These are phyloP conservation scores for Tulasnella sp. DNA, from an alignment of 768 basidiomycete genomes.

Conservation along the genomic window DNA sequence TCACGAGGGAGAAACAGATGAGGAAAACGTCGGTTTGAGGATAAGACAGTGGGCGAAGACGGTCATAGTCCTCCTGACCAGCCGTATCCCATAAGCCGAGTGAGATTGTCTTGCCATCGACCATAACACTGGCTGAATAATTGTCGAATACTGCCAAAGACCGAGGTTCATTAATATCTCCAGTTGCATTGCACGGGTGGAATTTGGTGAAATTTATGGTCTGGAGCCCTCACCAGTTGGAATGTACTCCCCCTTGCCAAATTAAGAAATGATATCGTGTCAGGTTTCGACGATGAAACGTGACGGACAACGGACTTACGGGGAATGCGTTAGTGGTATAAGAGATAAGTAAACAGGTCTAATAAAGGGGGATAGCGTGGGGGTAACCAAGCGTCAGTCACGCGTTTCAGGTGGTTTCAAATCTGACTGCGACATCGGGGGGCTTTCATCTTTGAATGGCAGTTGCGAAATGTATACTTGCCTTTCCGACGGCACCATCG, in stretches of 20 bases:
- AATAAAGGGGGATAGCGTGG: constrained; percentile 17
- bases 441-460: background rate
- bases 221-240: constrained; percentile 62
- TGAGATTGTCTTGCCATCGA: constrained; percentile 97
- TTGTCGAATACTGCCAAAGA: constrained; percentile 80
- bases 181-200: background rate
- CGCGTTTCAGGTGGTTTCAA: background rate
- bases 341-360: constrained; percentile 98
- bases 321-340: constrained; percentile 99
- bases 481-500: constrained; percentile 98
- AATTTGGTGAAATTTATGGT: constrained; percentile 18
- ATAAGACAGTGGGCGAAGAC: constrained; percentile 94
- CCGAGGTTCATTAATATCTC: background rate
- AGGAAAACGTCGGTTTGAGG: constrained; percentile 99
- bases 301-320: constrained; percentile 41
- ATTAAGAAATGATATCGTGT: constrained; percentile 20
- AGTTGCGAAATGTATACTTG: constrained; percentile 31
- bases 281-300: constrained; percentile 21
- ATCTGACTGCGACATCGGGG: background rate
- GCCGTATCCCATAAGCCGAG: constrained; percentile 99
- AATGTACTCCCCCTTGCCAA: constrained; percentile 82
- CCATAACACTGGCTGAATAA: constrained; percentile 97
- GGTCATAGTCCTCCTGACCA: constrained; percentile 98
- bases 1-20: constrained; percentile 97
- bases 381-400: background rate